A percentile compares a stretch with the other conserved stretches of the same genome.
Evolutionary conservation across 164 flowering plant genomes (phyloP).

Genomic region (Macadamia integrifolia): DNA sequence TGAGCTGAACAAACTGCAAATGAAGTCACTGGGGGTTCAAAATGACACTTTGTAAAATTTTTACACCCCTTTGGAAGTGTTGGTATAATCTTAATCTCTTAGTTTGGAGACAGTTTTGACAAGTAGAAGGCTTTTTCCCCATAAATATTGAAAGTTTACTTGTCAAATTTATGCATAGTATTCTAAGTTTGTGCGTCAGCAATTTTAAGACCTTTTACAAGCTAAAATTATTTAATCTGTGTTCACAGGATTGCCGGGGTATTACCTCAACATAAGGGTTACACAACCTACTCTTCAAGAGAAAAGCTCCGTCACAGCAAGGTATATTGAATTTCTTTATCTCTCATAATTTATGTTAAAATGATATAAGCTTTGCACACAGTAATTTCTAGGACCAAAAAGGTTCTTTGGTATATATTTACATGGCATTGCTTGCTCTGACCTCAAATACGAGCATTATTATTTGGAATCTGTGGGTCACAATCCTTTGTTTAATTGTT

Average conservation of each 20-base stretch:
- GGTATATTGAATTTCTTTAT: slow-evolving; percentile 10
- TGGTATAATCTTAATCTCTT: too few relatives aligned
- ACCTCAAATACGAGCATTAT: background rate
- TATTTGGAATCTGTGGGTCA: background rate
- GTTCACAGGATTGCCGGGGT: slow-evolving; percentile 17
- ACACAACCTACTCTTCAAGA: slow-evolving; percentile 13
- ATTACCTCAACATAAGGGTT: slow-evolving; percentile 24
- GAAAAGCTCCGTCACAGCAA: slow-evolving; percentile 27
- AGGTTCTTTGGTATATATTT: background rate
- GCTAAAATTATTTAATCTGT: background rate
- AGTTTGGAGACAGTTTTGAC: too few relatives aligned
- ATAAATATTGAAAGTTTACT: background rate
- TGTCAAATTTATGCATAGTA: background rate
- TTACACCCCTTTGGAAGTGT: too few relatives aligned
- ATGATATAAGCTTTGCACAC: background rate
- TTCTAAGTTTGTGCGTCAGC: background rate
- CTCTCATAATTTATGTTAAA: background rate
- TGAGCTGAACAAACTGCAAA: too few relatives aligned
- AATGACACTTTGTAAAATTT: too few relatives aligned
- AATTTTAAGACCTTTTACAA: background rate
- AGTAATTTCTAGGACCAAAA: background rate
- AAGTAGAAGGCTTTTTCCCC: background rate
- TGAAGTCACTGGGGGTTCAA: too few relatives aligned
- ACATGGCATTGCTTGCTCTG: background rate
- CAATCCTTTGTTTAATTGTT: background rate